phyloP scores from a whole-genome alignment of 73 alveolate species.

The Strombidium stylifer region DNA sequence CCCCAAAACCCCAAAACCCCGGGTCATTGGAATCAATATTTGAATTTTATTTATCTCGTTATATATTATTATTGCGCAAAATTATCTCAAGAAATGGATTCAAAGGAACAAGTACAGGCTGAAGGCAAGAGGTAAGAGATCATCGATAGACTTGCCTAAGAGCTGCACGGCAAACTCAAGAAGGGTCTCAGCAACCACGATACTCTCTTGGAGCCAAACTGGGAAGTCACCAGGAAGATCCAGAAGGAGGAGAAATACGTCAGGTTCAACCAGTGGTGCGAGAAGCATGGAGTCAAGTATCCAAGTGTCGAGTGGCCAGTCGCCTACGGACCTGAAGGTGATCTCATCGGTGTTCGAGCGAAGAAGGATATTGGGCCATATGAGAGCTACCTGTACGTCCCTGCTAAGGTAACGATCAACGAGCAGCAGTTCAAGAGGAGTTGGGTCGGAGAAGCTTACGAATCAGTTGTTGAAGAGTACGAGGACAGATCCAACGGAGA shows the following conservation, averaged over 20 bases:
- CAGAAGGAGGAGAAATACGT: constrained; percentile 28
- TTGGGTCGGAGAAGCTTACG: constrained; percentile 28
- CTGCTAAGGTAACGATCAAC: constrained; percentile 42
- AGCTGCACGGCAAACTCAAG: too few relatives aligned
- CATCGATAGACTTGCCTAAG: too few relatives aligned
- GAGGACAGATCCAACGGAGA: constrained; percentile 55
- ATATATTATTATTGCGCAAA: too few relatives aligned
- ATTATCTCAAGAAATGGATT: too few relatives aligned
- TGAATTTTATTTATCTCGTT: too few relatives aligned
- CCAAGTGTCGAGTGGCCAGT: constrained; percentile 57
- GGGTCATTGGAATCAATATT: too few relatives aligned
- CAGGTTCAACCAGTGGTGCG: constrained; percentile 52
- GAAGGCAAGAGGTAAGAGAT: too few relatives aligned
- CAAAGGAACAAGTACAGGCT: too few relatives aligned
- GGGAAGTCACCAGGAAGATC: constrained; percentile 39
- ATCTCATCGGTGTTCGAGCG: constrained; percentile 53
- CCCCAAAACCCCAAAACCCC: too few relatives aligned
- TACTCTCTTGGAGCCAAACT: constrained; percentile 14
- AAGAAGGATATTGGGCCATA: constrained; percentile 48
- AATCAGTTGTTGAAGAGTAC: constrained; percentile 37
- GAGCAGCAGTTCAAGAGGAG: constrained; percentile 30
- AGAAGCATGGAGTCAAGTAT: constrained; percentile 47
- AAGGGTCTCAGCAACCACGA: too few relatives aligned
- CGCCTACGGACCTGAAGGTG: constrained; percentile 55
- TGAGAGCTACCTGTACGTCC: constrained; percentile 44